Base-by-base conservation (phyloP, 192 early-diverging fungal species). In the Fimicolochytrium jonesii region DNA sequence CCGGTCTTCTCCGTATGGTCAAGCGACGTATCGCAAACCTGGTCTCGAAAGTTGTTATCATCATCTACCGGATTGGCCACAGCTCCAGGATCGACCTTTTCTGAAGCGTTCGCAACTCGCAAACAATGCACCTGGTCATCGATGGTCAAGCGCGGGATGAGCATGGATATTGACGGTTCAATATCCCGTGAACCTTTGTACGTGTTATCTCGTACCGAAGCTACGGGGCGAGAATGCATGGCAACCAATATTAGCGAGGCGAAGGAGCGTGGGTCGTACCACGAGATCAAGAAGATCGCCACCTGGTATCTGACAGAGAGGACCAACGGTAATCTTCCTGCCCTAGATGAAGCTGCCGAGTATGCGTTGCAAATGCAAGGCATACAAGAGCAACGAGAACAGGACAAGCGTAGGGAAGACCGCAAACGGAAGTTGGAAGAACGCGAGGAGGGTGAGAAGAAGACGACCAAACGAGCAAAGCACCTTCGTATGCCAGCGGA, bases 281-380 rank as follows among this genome's bases (percentile, higher is more conserved):
- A 48, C n/a, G 55, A 61, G 6, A 54, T 37, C 20, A 64, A 58
- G 35, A 37, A 5, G 33, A 64, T 53, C 9, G 50, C 54, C 32
- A 64, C 58, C 10, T 60, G 58, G 58, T 60, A 60, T 25, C 41
- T 60, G 25, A 60, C n/a, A n/a, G n/a, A n/a, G n/a, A n/a, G n/a
- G n/a, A n/a, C n/a, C n/a, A n/a, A n/a, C n/a, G n/a, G n/a, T n/a
- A n/a, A n/a, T n/a, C n/a, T n/a, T n/a, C n/a, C n/a, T n/a, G n/a
- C n/a, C n/a, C n/a, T n/a, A n/a, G n/a, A n/a, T n/a, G n/a, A n/a
- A n/a, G n/a, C n/a, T n/a, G n/a, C n/a, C n/a, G n/a, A n/a, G n/a
- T n/a, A n/a, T n/a, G n/a, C n/a, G n/a, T n/a, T n/a, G n/a, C n/a
- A n/a, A n/a, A n/a, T n/a, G n/a, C n/a, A n/a, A n/a, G n/a, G n/a